A percentile compares a stretch with the other conserved stretches of the same genome.
Evolutionary conservation across 1,139 yeast species (phyloP).

Genomic region (Magnusiomyces fungicola): DNA sequence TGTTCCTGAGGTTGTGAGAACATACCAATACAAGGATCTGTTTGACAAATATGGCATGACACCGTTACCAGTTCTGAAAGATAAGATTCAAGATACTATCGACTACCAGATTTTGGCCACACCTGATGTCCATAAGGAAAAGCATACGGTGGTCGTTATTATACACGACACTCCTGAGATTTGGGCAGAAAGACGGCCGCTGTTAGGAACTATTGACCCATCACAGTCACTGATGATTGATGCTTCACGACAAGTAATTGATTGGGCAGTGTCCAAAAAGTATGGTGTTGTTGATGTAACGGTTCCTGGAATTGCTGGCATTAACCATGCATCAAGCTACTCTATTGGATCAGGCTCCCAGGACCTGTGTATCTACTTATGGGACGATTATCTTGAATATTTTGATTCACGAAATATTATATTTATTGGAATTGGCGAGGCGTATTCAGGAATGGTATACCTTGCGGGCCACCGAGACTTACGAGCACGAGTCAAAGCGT

Average conservation of each 20-base stretch:
- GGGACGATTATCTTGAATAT: slow-evolving; percentile 82
- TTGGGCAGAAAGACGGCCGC: slow-evolving; percentile 82
- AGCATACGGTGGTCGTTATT: slow-evolving; percentile 51
- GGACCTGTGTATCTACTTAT: slow-evolving; percentile 66
- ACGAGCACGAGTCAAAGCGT: slow-evolving; percentile 61
- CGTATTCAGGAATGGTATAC: slow-evolving; percentile 82
- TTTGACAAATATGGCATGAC: slow-evolving; percentile 53
- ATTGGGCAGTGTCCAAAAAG: slow-evolving; percentile 45
- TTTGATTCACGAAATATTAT: slow-evolving; percentile 66
- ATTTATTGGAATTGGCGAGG: slow-evolving; percentile 84
- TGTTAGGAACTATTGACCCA: slow-evolving; percentile 70
- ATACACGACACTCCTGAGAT: slow-evolving; percentile 91
- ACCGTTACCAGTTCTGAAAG: slow-evolving; percentile 57
- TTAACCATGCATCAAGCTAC: slow-evolving; percentile 18
- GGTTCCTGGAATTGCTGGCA: slow-evolving; percentile 44
- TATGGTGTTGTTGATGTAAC: slow-evolving; percentile 81
- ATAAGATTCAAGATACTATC: slow-evolving; percentile 31
- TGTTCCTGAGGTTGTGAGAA: slow-evolving; percentile 55
- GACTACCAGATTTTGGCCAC: slow-evolving; percentile 74
- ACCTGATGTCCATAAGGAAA: slow-evolving; percentile 57
- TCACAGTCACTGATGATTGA: slow-evolving; percentile 64
- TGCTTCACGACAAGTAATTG: slow-evolving; percentile 46
- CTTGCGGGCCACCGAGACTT: slow-evolving; percentile 73
- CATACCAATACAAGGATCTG: slow-evolving; percentile 55
- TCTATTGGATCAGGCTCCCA: slow-evolving; percentile 39